Conservation (phyloP, 768 basidiomycete genomes). For the Auriscalpium microsporum region DNA sequence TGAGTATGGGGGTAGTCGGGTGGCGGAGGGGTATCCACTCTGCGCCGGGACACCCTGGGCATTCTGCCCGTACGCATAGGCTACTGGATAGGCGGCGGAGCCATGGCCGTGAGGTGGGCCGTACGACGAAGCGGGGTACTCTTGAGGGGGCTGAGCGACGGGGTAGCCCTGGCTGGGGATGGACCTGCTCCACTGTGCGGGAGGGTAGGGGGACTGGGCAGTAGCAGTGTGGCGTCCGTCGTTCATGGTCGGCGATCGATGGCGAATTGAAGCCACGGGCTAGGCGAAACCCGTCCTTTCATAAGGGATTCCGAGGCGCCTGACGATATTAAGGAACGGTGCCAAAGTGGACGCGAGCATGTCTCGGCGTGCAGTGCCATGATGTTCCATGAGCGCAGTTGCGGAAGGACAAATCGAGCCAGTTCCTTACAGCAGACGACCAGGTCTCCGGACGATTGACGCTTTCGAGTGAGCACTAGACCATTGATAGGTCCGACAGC, state of each 20-base stretch:
- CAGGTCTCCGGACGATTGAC: background rate
- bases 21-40: conserved; percentile 3
- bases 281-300: conserved; percentile 8
- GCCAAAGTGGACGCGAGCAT: conserved; percentile 6
- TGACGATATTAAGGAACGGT: conserved; percentile 11
- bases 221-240: conserved; percentile 13
- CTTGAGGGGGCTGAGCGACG: background rate
- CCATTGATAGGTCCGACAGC: background rate
- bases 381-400: conserved; percentile 7
- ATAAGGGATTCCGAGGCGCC: conserved; percentile 16
- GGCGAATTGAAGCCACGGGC: conserved; percentile 4
- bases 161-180: conserved; percentile 9
- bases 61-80: conserved; percentile 6
- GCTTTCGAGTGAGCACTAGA: background rate
- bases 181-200: conserved; percentile 11
- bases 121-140: conserved; percentile 7
- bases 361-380: conserved; percentile 6
- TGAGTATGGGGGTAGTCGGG: conserved; percentile 6
- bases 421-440: conserved; percentile 10
- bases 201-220: conserved; percentile 7
- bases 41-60: conserved; percentile 5
- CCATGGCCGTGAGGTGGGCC: conserved; percentile 4
- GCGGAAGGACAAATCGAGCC: conserved; percentile 14
- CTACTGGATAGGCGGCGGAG: background rate
- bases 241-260: conserved; percentile 12